phyloP scores from a whole-genome alignment of 139 green algal species.

The Chlamydomonas sphaeroides region DNA sequence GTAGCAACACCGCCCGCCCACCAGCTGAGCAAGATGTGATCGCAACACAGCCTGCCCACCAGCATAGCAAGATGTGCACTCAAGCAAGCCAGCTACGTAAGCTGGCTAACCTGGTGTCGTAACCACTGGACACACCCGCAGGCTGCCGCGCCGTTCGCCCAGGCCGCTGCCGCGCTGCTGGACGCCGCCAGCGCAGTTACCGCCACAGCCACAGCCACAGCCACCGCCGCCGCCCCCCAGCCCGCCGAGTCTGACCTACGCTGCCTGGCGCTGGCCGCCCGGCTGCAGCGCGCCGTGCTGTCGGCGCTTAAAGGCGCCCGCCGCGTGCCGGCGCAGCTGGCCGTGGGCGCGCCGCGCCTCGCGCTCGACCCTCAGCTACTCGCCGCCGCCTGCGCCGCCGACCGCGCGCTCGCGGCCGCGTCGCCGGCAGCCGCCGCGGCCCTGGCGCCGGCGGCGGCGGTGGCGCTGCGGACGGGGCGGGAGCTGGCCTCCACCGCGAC shows the following conservation, averaged over 20 bases:
- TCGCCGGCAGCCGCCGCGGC: no score
- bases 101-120: no score
- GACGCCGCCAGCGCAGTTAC: neutral
- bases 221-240: no score
- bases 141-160: no score
- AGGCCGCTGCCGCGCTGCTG: no score
- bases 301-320: neutral
- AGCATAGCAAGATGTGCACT: no score
- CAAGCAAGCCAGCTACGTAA: no score
- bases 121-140: no score
- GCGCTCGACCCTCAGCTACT: neutral
- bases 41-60: no score
- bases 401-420: no score
- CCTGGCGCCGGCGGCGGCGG: neutral
- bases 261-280: neutral
- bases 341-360: neutral
- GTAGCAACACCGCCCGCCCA: no score
- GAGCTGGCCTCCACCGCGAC: neutral
- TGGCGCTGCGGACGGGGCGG: neutral
- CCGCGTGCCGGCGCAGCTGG: neutral
- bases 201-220: neutral
- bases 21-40: no score
- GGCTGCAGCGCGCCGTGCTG: slow-evolving; percentile 18
- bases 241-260: neutral
- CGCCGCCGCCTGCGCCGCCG: neutral